Percentiles rank a stretch among this genome's conserved stretches.
Conservation (phyloP, 108 stramenopile genomes). For the Skeletonema marinoi region DNA sequence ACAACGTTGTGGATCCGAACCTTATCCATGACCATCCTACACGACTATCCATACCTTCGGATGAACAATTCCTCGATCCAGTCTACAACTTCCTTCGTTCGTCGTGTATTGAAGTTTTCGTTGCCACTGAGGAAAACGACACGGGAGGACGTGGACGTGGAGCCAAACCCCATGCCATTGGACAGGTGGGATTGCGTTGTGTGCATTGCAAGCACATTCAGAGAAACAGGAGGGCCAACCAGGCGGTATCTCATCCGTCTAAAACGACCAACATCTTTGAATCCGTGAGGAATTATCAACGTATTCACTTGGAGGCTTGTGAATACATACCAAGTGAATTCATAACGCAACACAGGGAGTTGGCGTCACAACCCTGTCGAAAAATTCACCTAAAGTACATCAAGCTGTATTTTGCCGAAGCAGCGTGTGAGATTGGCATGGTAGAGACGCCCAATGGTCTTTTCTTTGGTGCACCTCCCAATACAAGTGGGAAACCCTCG, state of each 20-base stretch:
- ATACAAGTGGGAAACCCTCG: background rate
- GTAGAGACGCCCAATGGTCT: background rate
- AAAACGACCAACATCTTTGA: background rate
- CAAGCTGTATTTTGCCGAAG: background rate
- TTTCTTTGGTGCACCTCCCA: background rate
- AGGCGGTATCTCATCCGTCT: background rate
- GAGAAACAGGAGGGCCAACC: background rate
- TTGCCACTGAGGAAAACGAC: background rate
- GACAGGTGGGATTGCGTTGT: background rate
- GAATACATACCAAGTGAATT: background rate
- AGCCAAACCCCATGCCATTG: background rate
- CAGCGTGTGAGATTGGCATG: background rate
- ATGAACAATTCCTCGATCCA: background rate
- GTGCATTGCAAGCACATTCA: background rate
- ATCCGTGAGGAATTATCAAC: background rate
- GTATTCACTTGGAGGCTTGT: background rate
- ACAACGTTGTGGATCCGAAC: background rate
- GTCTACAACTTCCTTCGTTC: background rate
- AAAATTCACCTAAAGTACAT: background rate
- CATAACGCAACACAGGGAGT: background rate
- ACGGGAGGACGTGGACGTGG: background rate
- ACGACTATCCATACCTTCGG: background rate
- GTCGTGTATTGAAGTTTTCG: background rate
- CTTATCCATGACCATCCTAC: background rate
- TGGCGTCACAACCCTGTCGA: background rate